A percentile compares a stretch with the other conserved stretches of the same genome.
These are phyloP conservation scores for Nemania abortiva DNA, from an alignment of 2,329 filamentous ascomycete species.

Conservation along the genomic window DNA sequence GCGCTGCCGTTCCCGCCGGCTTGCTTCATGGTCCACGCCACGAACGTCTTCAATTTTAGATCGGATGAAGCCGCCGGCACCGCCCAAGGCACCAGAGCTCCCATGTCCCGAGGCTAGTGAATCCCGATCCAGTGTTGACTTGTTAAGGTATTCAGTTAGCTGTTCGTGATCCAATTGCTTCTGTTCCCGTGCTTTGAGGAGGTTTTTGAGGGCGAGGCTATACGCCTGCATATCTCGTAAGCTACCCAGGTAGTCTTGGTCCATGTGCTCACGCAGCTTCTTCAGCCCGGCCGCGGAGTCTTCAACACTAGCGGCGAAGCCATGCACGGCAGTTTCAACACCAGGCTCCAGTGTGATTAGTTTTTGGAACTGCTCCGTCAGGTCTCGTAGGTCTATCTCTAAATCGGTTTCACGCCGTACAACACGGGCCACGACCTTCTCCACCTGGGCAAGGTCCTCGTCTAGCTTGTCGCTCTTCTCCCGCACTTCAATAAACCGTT, in stretches of 20 bases:
- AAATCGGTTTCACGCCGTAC: constrained; percentile 88
- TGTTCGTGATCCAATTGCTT: constrained; percentile 99
- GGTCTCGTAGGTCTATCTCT: constrained; percentile 87
- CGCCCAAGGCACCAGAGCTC: constrained; percentile 67
- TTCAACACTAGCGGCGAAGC: constrained; percentile 88
- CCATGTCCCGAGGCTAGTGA: constrained; percentile 72
- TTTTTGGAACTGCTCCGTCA: constrained; percentile 94
- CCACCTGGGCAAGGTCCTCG: constrained; percentile 91
- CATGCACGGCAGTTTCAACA: constrained; percentile 83
- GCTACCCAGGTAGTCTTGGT: constrained; percentile 94
- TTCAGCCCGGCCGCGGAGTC: constrained; percentile 84
- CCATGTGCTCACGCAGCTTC: constrained; percentile 87
- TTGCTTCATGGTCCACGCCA: constrained; percentile 95
- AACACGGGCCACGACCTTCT: constrained; percentile 94
- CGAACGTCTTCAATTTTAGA: constrained; percentile 97
- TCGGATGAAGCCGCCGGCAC: constrained; percentile 87
- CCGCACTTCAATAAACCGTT: constrained; percentile 92
- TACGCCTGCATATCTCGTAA: constrained; percentile 97
- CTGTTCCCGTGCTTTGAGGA: constrained; percentile 93
- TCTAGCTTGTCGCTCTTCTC: constrained; percentile 94
- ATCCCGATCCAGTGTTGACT: constrained; percentile 89
- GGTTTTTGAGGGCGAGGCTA: constrained; percentile 83
- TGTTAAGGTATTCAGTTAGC: constrained; percentile 93
- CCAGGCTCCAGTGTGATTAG: constrained; percentile 90
- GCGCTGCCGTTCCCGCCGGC: constrained; percentile 84